Conservation (phyloP, 2,329 filamentous ascomycete species). For the Colletotrichum magnum region DNA sequence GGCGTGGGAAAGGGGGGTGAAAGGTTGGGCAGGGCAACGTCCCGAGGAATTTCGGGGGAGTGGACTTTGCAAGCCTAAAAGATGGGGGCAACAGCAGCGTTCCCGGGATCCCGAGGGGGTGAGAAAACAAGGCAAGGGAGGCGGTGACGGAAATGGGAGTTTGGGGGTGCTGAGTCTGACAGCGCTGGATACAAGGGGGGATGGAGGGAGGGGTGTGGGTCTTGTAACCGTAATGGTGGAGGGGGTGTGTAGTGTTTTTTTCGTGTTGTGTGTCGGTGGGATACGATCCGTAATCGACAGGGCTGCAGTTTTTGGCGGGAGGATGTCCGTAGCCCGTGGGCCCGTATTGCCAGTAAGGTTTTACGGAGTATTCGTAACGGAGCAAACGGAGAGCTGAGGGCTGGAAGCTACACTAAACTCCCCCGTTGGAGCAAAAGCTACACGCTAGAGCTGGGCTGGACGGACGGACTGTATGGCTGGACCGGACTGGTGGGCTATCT, state of each 20-base stretch:
- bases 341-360: too few relatives aligned
- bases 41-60: slow-evolving; percentile 38
- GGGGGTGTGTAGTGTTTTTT: not conserved
- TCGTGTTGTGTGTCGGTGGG: slow-evolving; percentile 16
- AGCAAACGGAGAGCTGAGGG: not conserved
- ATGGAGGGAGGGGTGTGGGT: slow-evolving; percentile 7
- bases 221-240: slow-evolving; percentile 18
- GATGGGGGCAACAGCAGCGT: slow-evolving; percentile 33
- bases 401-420: too few relatives aligned
- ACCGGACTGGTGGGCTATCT: slow-evolving; percentile 19
- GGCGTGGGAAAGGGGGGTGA: slow-evolving; percentile 25
- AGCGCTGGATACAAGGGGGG: slow-evolving; percentile 11
- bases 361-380: not conserved
- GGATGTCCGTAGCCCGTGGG: slow-evolving; percentile 29
- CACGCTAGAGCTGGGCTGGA: not conserved
- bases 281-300: slow-evolving; percentile 17
- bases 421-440: too few relatives aligned
- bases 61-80: slow-evolving; percentile 39
- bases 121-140: slow-evolving; percentile 41
- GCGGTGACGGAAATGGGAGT: slow-evolving; percentile 37
- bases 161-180: slow-evolving; percentile 16
- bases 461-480: slow-evolving; percentile 7
- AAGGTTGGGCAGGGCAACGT: slow-evolving; percentile 35
- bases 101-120: slow-evolving; percentile 39
- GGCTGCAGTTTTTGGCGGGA: slow-evolving; percentile 23